Percentiles rank a stretch among this genome's conserved stretches.
Conservation (phyloP, 768 basidiomycete genomes). For the Lentinula detonsa region DNA sequence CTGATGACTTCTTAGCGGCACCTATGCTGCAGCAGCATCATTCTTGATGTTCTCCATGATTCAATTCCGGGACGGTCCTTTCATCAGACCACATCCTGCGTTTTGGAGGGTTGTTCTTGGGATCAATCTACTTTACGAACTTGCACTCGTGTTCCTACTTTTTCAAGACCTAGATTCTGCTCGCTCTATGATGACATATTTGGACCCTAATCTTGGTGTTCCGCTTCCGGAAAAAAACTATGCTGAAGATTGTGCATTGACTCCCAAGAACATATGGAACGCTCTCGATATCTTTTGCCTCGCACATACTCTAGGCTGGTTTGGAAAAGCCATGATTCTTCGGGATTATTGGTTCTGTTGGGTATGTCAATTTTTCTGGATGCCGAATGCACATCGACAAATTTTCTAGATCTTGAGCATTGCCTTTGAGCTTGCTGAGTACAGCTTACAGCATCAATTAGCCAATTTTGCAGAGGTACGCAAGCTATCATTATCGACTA, state of each 20-base stretch:
- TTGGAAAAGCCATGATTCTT: conserved; percentile 85
- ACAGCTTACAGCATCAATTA: conserved; percentile 83
- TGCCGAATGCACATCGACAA: background rate
- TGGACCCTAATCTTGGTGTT: conserved; percentile 67
- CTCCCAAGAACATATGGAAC: conserved; percentile 60
- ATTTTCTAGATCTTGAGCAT: conserved; percentile 70
- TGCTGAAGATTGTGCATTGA: conserved; percentile 73
- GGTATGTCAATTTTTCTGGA: conserved; percentile 36
- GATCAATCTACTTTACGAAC: conserved; percentile 77
- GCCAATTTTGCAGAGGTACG: conserved; percentile 82
- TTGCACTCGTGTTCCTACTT: conserved; percentile 76
- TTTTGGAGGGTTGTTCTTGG: conserved; percentile 81
- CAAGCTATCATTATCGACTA: conserved; percentile 11
- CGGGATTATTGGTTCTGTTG: conserved; percentile 95
- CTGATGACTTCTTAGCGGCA: conserved; percentile 43
- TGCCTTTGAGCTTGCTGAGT: conserved; percentile 85
- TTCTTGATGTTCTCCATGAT: conserved; percentile 82
- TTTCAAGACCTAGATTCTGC: conserved; percentile 82
- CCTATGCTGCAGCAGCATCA: conserved; percentile 66
- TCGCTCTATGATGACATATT: conserved; percentile 67
- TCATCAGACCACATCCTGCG: conserved; percentile 81
- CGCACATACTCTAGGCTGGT: conserved; percentile 85
- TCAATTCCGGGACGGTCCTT: conserved; percentile 87
- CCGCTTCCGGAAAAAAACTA: conserved; percentile 83
- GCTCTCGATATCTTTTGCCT: conserved; percentile 85